Conservation (phyloP, 2,329 filamentous ascomycete species). For the Aspergillus glaucus region DNA sequence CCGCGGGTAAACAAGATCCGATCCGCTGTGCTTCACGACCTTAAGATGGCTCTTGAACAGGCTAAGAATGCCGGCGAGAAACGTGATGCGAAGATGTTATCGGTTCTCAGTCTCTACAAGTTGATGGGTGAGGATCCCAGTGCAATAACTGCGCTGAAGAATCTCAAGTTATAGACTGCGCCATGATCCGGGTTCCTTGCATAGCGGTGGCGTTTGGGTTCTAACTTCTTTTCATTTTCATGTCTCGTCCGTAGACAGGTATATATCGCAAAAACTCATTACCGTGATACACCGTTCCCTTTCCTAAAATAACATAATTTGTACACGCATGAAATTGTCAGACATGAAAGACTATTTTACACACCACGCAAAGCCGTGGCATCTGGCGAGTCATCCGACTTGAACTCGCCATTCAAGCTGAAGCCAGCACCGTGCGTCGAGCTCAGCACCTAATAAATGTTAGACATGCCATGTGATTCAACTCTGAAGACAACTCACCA, state of each 20-base stretch:
- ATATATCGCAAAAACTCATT: conserved; percentile 23
- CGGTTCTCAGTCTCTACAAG: conserved; percentile 54
- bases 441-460: conserved; percentile 66
- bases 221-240: conserved; percentile 4
- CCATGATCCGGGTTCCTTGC: conserved; percentile 10
- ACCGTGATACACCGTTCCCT: conserved; percentile 37
- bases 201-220: conserved; percentile 43
- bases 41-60: conserved; percentile 58
- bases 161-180: conserved; percentile 26
- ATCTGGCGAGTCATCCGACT: conserved; percentile 53
- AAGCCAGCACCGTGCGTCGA: conserved; percentile 83
- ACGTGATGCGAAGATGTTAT: conserved; percentile 42
- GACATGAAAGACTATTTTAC: conserved; percentile 40
- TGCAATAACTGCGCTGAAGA: conserved; percentile 52
- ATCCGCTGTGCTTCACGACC: conserved; percentile 58
- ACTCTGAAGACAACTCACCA: conserved; percentile 41
- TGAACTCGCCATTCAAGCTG: conserved; percentile 75
- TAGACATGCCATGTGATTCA: conserved; percentile 18
- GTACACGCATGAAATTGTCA: conserved; percentile 26
- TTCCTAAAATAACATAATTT: conserved; percentile 39
- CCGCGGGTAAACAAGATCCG: conserved; percentile 52
- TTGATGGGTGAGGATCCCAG: conserved; percentile 56
- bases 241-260: conserved; percentile 3
- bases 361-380: conserved; percentile 41
- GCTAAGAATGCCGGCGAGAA: conserved; percentile 36